A percentile compares a stretch with the other conserved stretches of the same genome.
Conservation (phyloP, 1,139 yeast genomes). For the Geotrichum fermentans region DNA sequence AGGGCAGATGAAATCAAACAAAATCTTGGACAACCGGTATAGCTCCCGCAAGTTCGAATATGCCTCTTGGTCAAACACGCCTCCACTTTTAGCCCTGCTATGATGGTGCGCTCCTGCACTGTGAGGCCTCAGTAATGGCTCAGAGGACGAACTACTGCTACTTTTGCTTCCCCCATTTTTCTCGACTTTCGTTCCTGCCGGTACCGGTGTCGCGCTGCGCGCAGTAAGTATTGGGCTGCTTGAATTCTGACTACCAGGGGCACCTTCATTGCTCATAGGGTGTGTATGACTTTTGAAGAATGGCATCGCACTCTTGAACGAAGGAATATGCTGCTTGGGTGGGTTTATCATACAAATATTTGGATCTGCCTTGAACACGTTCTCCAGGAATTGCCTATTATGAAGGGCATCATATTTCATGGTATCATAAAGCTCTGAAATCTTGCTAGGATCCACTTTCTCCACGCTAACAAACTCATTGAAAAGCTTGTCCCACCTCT, state of each 20-base stretch:
- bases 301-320: conserved; percentile 1
- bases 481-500: conserved; percentile 94
- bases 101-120: not conserved
- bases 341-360: conserved; percentile 26
- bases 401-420: conserved; percentile 98
- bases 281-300: conserved; percentile 5
- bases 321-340: conserved; percentile 27
- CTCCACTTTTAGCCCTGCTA: conserved; percentile 29
- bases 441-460: conserved; percentile 94
- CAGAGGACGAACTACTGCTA: not conserved
- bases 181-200: not conserved
- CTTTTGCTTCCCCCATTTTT: not conserved
- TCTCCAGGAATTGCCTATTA: conserved; percentile 80
- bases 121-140: not conserved
- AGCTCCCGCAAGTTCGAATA: conserved; percentile 79
- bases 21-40: conserved; percentile 80
- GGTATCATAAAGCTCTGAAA: conserved; percentile 91
- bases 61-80: conserved; percentile 67
- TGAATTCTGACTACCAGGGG: not conserved
- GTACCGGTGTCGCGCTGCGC: not conserved
- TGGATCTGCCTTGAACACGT: conserved; percentile 71
- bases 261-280: not conserved
- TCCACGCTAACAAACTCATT: conserved; percentile 88
- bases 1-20: conserved; percentile 95
- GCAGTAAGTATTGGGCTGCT: too few relatives aligned